Evolutionary conservation across 2,329 filamentous ascomycete genomes (phyloP).

Genomic region (Diplodia mutila): DNA sequence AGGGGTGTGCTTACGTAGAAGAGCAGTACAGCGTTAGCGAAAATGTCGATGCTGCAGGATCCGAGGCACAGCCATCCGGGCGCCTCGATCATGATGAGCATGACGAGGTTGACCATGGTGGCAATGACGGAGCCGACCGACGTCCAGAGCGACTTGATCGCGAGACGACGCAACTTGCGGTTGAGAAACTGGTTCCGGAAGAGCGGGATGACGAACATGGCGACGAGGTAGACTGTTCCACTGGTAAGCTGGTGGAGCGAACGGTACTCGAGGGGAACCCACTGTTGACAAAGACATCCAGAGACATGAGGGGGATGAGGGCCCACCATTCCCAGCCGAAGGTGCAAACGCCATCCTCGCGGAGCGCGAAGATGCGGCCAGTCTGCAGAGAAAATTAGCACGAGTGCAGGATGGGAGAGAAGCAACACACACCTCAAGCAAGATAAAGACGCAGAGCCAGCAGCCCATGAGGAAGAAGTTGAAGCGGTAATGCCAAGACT

Average conservation of each 20-base stretch:
- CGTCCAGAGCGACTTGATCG: background rate
- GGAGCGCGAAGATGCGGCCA: background rate
- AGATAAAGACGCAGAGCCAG: constrained; percentile 1
- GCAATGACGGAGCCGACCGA: background rate
- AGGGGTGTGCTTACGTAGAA: background rate
- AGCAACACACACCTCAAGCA: background rate
- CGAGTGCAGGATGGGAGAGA: rapidly evolving
- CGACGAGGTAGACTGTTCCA: background rate
- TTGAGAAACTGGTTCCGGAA: constrained; percentile 3
- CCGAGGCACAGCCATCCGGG: constrained; percentile 2
- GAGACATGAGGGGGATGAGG: constrained; percentile 9
- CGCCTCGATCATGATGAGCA: constrained; percentile 11
- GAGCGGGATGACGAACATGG: constrained; percentile 7
- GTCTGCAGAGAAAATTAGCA: background rate
- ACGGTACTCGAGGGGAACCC: background rate
- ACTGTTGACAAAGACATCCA: constrained; percentile 13
- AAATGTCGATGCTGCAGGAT: background rate
- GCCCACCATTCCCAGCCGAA: constrained; percentile 17
- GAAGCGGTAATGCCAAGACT: constrained; percentile 12
- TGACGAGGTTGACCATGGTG: constrained; percentile 2
- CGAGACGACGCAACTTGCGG: background rate
- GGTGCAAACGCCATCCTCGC: constrained; percentile 2
- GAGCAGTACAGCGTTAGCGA: background rate
- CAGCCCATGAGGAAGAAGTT: constrained; percentile 12
- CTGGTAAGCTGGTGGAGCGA: background rate